phyloP scores from a whole-genome alignment of 352 stramenopile species.

The Elongisporangium senticosum region DNA sequence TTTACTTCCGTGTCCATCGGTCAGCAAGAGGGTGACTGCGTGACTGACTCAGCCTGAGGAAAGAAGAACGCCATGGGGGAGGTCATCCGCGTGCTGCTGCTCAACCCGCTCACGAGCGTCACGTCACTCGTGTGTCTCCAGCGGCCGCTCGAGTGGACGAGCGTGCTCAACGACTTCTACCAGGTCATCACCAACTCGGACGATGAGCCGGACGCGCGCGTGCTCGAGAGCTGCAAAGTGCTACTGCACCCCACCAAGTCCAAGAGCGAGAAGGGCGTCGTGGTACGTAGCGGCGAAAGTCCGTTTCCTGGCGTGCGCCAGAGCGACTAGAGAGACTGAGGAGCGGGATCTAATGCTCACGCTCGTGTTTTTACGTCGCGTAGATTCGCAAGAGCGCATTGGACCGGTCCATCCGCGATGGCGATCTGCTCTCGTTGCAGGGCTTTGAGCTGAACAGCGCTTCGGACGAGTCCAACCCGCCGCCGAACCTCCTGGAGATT shows the following conservation, averaged over 20 bases:
- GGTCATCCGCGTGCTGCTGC: conserved; percentile 77
- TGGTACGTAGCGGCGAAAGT: conserved; percentile 24
- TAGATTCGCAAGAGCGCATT: conserved; percentile 66
- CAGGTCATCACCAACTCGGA: conserved; percentile 79
- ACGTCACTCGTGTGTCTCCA: conserved; percentile 79
- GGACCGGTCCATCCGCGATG: conserved; percentile 77
- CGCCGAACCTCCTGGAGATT: conserved; percentile 61
- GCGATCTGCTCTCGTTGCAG: conserved; percentile 69
- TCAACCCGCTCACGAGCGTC: conserved; percentile 58
- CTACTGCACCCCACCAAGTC: conserved; percentile 79
- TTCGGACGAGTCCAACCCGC: conserved; percentile 33
- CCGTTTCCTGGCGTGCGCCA: not conserved
- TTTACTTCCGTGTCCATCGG: not conserved
- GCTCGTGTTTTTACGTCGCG: not conserved
- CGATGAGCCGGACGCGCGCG: conserved; percentile 50
- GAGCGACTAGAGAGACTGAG: not conserved
- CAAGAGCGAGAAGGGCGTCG: conserved; percentile 70
- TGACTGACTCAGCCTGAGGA: not conserved
- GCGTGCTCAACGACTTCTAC: conserved; percentile 77
- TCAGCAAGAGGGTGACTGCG: not conserved
- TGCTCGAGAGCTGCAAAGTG: conserved; percentile 67
- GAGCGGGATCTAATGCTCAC: not conserved
- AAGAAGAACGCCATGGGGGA: conserved; percentile 37
- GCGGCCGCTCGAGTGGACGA: conserved; percentile 68
- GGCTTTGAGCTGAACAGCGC: conserved; percentile 32